A percentile compares a stretch with the other conserved stretches of the same genome.
phyloP scores from a whole-genome alignment of 495 filamentous ascomycete species.

The Neurospora intermedia region DNA sequence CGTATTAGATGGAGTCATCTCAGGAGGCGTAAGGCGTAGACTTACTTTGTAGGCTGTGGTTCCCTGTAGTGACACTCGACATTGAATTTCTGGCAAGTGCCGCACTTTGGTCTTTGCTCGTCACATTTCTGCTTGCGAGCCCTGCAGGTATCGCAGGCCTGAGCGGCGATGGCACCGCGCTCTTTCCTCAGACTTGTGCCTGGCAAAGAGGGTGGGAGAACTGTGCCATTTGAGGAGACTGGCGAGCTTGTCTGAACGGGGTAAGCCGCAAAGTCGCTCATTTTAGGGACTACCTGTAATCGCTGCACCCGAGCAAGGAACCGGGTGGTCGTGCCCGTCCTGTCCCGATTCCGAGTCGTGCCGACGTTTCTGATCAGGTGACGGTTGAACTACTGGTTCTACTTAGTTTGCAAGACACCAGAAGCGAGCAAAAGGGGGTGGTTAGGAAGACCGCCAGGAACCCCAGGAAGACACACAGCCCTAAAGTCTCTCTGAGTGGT shows the following conservation, averaged over 20 bases:
- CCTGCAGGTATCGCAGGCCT: slow-evolving; percentile 76
- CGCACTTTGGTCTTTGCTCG: slow-evolving; percentile 73
- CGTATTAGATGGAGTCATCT: slow-evolving; percentile 4
- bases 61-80: slow-evolving; percentile 51
- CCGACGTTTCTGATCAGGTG: background rate
- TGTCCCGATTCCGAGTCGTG: background rate
- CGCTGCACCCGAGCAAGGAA: background rate
- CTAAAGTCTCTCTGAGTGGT: background rate
- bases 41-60: slow-evolving; percentile 53
- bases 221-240: background rate
- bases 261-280: background rate
- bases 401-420: background rate
- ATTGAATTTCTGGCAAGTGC: slow-evolving; percentile 37
- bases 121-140: slow-evolving; percentile 85
- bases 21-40: slow-evolving; percentile 8
- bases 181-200: slow-evolving; percentile 25
- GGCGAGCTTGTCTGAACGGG: background rate
- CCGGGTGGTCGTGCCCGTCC: background rate
- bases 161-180: slow-evolving; percentile 35
- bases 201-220: background rate
- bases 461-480: background rate
- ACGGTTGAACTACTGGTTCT: background rate
- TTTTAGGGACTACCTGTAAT: background rate
- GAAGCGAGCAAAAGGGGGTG: background rate
- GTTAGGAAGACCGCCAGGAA: background rate